Conservation (phyloP, 139 green algal species). For the Chlorella sp. region DNA sequence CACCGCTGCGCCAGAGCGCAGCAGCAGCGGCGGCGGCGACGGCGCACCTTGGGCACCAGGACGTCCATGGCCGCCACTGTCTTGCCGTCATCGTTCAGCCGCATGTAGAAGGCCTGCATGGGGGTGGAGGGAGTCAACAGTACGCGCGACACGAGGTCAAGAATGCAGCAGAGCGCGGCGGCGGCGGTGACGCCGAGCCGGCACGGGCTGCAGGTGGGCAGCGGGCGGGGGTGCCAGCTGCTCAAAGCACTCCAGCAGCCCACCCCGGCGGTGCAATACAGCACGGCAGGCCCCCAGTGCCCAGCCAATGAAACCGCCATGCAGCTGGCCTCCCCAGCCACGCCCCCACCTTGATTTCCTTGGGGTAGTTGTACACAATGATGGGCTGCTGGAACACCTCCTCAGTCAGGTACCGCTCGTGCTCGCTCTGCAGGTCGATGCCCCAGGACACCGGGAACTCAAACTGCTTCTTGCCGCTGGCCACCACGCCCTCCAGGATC, state of each 20-base stretch:
- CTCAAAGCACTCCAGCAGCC: too few relatives aligned
- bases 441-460: slow-evolving; percentile 68
- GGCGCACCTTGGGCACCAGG: slow-evolving; percentile 90
- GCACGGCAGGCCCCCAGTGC: too few relatives aligned
- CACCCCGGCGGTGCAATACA: too few relatives aligned
- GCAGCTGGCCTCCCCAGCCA: too few relatives aligned
- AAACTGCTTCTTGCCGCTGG: slow-evolving; percentile 82
- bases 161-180: too few relatives aligned
- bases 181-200: too few relatives aligned
- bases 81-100: slow-evolving; percentile 95
- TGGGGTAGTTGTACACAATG: slow-evolving; percentile 98
- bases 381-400: slow-evolving; percentile 93
- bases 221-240: too few relatives aligned
- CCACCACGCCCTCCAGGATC: slow-evolving; percentile 83
- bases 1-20: too few relatives aligned
- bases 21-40: neutral
- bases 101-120: slow-evolving; percentile 97
- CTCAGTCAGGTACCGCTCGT: slow-evolving; percentile 97
- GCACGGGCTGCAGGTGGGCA: neutral
- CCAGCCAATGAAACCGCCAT: too few relatives aligned
- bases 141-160: too few relatives aligned
- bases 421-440: slow-evolving; percentile 76
- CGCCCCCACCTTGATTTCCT: slow-evolving; percentile 57
- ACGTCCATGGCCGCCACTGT: slow-evolving; percentile 99
- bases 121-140: neutral